Conservation (phyloP, 1,284 basidiomycete genomes). For the Cryptococcus wingfieldii region DNA sequence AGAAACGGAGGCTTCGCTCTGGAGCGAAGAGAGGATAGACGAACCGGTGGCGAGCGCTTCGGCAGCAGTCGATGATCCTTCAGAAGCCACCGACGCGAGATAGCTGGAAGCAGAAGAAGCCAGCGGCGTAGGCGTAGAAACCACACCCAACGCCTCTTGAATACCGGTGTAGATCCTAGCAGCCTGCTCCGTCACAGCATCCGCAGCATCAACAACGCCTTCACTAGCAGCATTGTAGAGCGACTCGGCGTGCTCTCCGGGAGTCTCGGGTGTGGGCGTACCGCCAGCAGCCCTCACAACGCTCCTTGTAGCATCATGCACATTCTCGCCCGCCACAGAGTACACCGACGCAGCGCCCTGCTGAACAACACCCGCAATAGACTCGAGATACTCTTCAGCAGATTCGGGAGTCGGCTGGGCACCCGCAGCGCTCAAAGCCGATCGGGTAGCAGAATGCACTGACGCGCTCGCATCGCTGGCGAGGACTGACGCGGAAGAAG, state of each 20-base stretch:
- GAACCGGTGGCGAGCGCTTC: constrained; percentile 21
- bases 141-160: constrained; percentile 17
- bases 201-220: constrained; percentile 16
- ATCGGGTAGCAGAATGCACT: constrained; percentile 19
- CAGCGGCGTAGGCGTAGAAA: constrained; percentile 19
- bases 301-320: constrained; percentile 20
- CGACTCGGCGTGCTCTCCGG: constrained; percentile 14
- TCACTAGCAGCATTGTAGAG: constrained; percentile 21
- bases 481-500: constrained; percentile 5
- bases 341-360: constrained; percentile 13
- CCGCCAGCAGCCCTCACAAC: constrained; percentile 13
- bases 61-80: constrained; percentile 13
- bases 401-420: constrained; percentile 20
- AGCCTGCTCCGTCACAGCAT: constrained; percentile 13
- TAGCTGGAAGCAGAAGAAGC: constrained; percentile 17
- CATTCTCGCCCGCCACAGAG: constrained; percentile 5
- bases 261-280: constrained; percentile 18
- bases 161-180: constrained; percentile 15
- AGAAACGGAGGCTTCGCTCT: constrained; percentile 10
- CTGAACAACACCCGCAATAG: constrained; percentile 9
- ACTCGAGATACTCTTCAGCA: constrained; percentile 12
- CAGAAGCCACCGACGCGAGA: constrained; percentile 15
- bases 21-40: constrained; percentile 18
- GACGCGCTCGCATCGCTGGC: constrained; percentile 10
- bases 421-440: constrained; percentile 13